These are phyloP conservation scores for Scheffersomyces quercinus DNA, from an alignment of 1,139 yeast genomes.

Conservation along the genomic window DNA sequence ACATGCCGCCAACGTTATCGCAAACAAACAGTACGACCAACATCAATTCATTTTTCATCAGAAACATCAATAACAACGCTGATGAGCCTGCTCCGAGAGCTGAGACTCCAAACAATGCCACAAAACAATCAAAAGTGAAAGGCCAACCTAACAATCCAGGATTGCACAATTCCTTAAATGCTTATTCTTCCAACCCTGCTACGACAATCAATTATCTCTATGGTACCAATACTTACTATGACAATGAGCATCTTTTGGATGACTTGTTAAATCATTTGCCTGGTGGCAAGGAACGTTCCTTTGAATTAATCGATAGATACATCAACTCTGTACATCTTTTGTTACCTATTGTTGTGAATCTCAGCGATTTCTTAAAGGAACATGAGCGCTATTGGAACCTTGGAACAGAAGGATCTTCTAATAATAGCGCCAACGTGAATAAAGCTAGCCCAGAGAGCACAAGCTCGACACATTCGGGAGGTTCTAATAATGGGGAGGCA, in stretches of 20 bases:
- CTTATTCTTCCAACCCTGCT: constrained; percentile 38
- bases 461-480: constrained; percentile 10
- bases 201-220: constrained; percentile 42
- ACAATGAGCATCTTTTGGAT: constrained; percentile 36
- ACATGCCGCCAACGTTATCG: constrained; percentile 2
- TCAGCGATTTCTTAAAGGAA: constrained; percentile 44
- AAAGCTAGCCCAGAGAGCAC: constrained; percentile 7
- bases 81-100: constrained; percentile 5
- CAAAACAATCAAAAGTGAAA: constrained; percentile 1
- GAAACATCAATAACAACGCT: constrained; percentile 14
- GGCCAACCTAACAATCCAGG: constrained; percentile 21
- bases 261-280: constrained; percentile 39
- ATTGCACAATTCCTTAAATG: constrained; percentile 26
- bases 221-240: constrained; percentile 46
- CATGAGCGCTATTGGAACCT: constrained; percentile 54
- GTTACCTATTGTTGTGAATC: constrained; percentile 48
- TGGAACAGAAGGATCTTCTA: background rate
- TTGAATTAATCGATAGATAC: constrained; percentile 49
- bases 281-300: constrained; percentile 44
- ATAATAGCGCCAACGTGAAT: background rate
- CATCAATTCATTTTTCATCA: constrained; percentile 22
- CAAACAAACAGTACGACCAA: constrained; percentile 20
- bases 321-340: constrained; percentile 54
- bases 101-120: background rate
- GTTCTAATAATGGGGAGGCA: constrained; percentile 6